Base-by-base conservation (phyloP, 208 protist species). In the Leishmania mexicana region DNA sequence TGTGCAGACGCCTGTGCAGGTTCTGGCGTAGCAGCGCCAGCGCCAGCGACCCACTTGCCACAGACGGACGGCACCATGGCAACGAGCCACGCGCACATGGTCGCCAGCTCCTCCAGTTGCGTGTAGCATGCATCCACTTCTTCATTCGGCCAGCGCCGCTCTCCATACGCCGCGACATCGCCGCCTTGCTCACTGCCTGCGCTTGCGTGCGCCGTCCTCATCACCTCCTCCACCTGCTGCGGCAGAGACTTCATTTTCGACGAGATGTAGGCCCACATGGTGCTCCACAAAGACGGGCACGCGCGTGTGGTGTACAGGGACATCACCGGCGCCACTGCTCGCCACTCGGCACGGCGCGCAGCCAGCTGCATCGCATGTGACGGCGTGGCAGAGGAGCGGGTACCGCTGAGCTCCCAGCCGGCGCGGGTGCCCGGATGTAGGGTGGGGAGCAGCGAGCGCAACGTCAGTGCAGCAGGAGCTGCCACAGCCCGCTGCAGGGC, bases 31-130 rank as follows among this genome's bases (percentile, higher is more conserved):
- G 73, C 47, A n/a, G 53, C 51, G 31, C 45, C 71, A 73, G 68
- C 68, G 7, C 5, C 73, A 76, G 73, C 31, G 19, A 15, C 17
- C 31, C 11, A 53, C 75, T 65, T 24, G 35, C 28, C 76, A n/a
- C 54, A 57, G 40, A 51, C 76, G 13, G 21, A 51, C 51, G 38
- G 76, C 31, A 47, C 45, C 64, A 72, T 70, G 19, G 78, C 49
- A 24, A 81, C 31, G 49, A 85, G 72, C 82, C 77, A 82, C 21
- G 78, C 82, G 80, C 78, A 79, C 73, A 82, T 70, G 21, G 75
- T 5, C 51, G 78, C 49, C 62, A 85, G 24, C 53, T 85, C 82
- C 21, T 64, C 57, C 4, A 85, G 58, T n/a, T 70, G 19, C 42
- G 15, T 6, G 75, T 24, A 79, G 60, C 31, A 67, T 7, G 17